Evolutionary conservation across 768 basidiomycete species (phyloP).

Genomic region (Suillus luteus): DNA sequence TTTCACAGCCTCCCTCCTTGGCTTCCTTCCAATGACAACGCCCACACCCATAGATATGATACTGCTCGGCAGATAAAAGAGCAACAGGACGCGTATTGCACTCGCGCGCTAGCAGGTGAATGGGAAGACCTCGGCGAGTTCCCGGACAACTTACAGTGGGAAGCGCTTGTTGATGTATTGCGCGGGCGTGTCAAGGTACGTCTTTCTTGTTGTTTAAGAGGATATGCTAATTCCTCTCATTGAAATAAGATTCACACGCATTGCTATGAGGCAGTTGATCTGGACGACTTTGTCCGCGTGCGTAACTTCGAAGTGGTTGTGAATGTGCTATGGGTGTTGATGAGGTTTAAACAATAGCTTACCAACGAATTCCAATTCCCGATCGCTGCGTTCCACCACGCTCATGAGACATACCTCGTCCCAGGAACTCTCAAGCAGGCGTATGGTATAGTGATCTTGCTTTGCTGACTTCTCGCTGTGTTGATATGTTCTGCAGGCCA

Average conservation of each 20-base stretch:
- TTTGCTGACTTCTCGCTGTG: not conserved
- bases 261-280: conserved; percentile 61
- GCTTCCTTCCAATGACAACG: conserved; percentile 10
- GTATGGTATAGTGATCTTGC: conserved; percentile 37
- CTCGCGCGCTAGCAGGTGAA: conserved; percentile 41
- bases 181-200: conserved; percentile 80
- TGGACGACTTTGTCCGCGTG: conserved; percentile 69
- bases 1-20: not conserved
- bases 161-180: conserved; percentile 79
- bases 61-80: conserved; percentile 55
- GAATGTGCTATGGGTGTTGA: not conserved
- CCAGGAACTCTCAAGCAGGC: conserved; percentile 77
- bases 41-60: conserved; percentile 41
- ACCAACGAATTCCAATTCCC: conserved; percentile 90
- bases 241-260: conserved; percentile 36
- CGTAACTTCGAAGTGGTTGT: conserved; percentile 23
- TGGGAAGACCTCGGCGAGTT: conserved; percentile 50
- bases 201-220: conserved; percentile 1
- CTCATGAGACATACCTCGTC: conserved; percentile 89
- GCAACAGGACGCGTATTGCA: conserved; percentile 56
- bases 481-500: conserved; percentile 35
- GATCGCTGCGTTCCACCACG: conserved; percentile 83
- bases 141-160: conserved; percentile 75
- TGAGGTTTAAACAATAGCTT: conserved; percentile 47
- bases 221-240: not conserved